Evolutionary conservation across 805 yeast genomes (phyloP).

Genomic region (Maudiozyma pseudohumilis): DNA sequence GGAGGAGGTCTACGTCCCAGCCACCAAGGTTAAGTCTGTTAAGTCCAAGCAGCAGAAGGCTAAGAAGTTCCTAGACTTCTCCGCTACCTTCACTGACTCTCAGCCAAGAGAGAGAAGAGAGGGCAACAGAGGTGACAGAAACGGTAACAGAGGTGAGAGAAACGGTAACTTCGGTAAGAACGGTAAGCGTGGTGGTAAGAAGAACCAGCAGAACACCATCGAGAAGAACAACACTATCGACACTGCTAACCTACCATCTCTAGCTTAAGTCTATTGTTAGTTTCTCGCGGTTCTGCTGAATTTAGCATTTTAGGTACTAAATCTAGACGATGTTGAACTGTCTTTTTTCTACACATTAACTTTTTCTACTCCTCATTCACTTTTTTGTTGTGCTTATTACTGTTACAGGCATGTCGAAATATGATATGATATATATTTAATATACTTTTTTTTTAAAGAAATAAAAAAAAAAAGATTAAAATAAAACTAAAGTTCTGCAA

Average conservation of each 20-base stretch:
- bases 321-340: too few species aligned
- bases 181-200: slow-evolving; percentile 30
- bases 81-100: slow-evolving; percentile 60
- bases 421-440: slow-evolving; percentile 1
- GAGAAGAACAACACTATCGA: slow-evolving; percentile 34
- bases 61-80: slow-evolving; percentile 67
- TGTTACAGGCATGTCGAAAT: not conserved
- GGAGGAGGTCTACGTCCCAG: slow-evolving; percentile 47
- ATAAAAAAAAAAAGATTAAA: not conserved
- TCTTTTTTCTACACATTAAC: not conserved
- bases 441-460: not conserved
- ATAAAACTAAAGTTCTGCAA: not conserved
- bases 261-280: slow-evolving; percentile 30
- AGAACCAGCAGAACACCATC: slow-evolving; percentile 20
- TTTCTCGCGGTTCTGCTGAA: not conserved
- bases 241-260: slow-evolving; percentile 68
- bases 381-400: not conserved
- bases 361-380: slow-evolving; percentile 1
- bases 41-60: slow-evolving; percentile 72
- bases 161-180: slow-evolving; percentile 20
- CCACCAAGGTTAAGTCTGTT: slow-evolving; percentile 56
- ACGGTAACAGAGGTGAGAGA: slow-evolving; percentile 14
- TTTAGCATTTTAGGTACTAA: too few species aligned
- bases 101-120: slow-evolving; percentile 31
- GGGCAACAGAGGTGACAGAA: slow-evolving; percentile 2